Percentiles rank a stretch among this genome's conserved stretches.
Evolutionary conservation across 371 early-diverging fungal species (phyloP).

Genomic region (Zancudomyces culisetae): DNA sequence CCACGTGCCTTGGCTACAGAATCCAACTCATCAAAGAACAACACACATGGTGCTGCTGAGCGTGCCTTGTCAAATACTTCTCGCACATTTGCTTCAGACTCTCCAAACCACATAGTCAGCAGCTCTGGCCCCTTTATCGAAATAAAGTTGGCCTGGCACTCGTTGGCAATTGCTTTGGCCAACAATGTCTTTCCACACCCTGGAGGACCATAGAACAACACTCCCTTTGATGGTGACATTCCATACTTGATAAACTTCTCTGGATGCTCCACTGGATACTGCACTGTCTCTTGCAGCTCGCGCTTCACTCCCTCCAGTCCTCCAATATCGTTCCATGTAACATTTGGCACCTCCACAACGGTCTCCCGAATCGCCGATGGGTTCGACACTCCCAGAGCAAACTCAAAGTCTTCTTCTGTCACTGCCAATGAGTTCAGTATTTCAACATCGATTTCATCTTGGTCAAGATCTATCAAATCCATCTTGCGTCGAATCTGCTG

Average conservation of each 20-base stretch:
- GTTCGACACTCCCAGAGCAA: conserved; percentile 91
- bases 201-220: conserved; percentile 99
- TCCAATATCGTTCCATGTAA: conserved; percentile 98
- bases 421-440: conserved; percentile 94
- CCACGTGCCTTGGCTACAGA: conserved; percentile 98
- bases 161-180: conserved; percentile 99
- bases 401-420: conserved; percentile 98
- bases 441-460: conserved; percentile 96
- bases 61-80: conserved; percentile 99
- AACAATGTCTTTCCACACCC: conserved; percentile 99
- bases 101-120: conserved; percentile 99
- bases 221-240: conserved; percentile 98
- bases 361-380: conserved; percentile 99
- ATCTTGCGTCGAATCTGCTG: conserved; percentile 99
- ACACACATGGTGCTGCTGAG: conserved; percentile 98
- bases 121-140: conserved; percentile 99
- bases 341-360: conserved; percentile 98
- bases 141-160: conserved; percentile 99
- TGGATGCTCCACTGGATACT: conserved; percentile 99
- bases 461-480: conserved; percentile 96
- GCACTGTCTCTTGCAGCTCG: conserved; percentile 98
- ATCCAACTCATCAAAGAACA: conserved; percentile 99
- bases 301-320: conserved; percentile 97
- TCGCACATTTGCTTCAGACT: conserved; percentile 98
- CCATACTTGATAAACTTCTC: conserved; percentile 99